Evolutionary conservation across 108 stramenopile genomes (phyloP), one percentile per base, ranked within the genome.

Genomic region (Chaetoceros tenuissimus): DNA sequence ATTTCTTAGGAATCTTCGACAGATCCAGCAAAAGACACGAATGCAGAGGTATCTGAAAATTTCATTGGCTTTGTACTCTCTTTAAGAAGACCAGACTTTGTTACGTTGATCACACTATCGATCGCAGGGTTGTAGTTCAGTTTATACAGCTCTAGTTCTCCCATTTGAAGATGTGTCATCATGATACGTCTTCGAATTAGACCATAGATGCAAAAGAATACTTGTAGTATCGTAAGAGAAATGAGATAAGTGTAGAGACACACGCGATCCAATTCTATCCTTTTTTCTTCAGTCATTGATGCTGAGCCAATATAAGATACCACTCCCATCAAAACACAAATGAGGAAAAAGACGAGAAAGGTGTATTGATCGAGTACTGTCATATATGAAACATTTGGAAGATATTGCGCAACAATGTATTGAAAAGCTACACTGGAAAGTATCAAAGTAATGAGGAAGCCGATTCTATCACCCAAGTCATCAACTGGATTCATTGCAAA

Each of bases 391-490:
- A 59, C 59, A 19, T 59, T 59, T n/a, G 59, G 59, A 20, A 59
- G 46, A 5, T 2, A 13, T 16, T 59, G 30, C 8, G 25, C 20
- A 20, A 59, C 46, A 21, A 59, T 49, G 26, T 48, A 59, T 19
- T 34, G 24, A 59, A 59, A 59, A 1, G 59, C 59, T 23, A 56
- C 28, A 48, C 21, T 46, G 2, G 59, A 23, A 3, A 59, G 44
- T 2, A 59, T 34, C n/a, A 59, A 21, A 3, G 59, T 59, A 27
- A 59, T 20, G 21, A 45, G 20, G 24, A 59, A 49, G 18, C 24
- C 49, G 27, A 46, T 46, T 22, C 45, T 46, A 13, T 59, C 59
- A 3, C 59, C 59, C 3, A 59, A 20, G 8, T 48, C 59, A 28
- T 59, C 46, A 21, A 24, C 46, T 2, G 59, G 59, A 47, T 59